Conservation (phyloP, 345 rosid species). For the Noccaea bulbosa region DNA sequence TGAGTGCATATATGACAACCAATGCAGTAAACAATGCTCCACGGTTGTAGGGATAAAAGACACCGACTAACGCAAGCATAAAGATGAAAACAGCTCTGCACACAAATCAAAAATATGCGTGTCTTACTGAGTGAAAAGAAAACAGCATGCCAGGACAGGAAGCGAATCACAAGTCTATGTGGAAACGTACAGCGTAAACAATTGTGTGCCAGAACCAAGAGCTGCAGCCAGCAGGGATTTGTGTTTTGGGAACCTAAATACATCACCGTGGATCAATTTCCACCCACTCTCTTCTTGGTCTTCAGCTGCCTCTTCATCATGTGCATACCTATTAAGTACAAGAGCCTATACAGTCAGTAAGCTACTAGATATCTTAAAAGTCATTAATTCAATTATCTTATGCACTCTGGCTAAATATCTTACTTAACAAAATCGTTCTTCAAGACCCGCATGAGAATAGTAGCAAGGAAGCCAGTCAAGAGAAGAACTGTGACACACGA, state of each 20-base stretch:
- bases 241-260: conserved; percentile 55
- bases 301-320: conserved; percentile 63
- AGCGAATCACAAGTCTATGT: neutral
- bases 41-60: conserved; percentile 65
- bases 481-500: conserved; percentile 67
- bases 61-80: conserved; percentile 60
- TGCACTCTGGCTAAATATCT: conserved; percentile 28
- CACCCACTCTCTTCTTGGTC: conserved; percentile 68
- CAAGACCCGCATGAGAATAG: conserved; percentile 61
- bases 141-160: neutral
- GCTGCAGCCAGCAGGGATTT: conserved; percentile 58
- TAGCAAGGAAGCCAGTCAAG: conserved; percentile 64
- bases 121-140: conserved; percentile 14
- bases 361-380: neutral
- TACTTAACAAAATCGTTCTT: conserved; percentile 66
- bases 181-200: conserved; percentile 54
- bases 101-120: neutral
- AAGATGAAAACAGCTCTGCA: conserved; percentile 56
- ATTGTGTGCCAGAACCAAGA: conserved; percentile 61
- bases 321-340: conserved; percentile 47
- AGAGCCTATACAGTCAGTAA: neutral
- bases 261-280: conserved; percentile 52
- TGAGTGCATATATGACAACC: conserved; percentile 67
- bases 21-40: conserved; percentile 62
- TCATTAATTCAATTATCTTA: neutral